A percentile compares a stretch with the other conserved stretches of the same genome.
Evolutionary conservation across 345 rosid species (phyloP).

Genomic region (Melastoma malabathricum): DNA sequence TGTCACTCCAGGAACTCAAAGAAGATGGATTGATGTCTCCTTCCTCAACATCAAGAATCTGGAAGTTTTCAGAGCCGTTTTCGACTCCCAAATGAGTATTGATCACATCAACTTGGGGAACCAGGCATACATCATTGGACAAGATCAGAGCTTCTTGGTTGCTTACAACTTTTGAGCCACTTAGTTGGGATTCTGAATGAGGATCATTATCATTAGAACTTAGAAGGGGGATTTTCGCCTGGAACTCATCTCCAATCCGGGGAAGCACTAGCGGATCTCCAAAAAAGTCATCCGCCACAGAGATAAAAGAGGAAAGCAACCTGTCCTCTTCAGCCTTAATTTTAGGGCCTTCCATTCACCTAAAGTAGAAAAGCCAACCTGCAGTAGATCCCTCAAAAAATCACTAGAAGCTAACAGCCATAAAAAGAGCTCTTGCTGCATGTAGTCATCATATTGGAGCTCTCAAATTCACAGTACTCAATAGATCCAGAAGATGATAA

Average conservation of each 20-base stretch:
- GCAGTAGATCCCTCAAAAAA: no score
- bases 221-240: conserved; percentile 34
- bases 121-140: no score
- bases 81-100: no score
- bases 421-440: no score
- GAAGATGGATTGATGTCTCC: conserved; percentile 22
- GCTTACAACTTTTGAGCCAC: conserved; percentile 2
- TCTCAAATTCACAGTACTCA: no score
- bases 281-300: conserved; percentile 9
- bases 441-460: no score
- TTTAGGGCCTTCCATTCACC: conserved; percentile 5
- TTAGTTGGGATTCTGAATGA: background rate
- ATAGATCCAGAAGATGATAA: no score
- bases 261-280: conserved; percentile 36
- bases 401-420: no score
- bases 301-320: background rate
- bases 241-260: conserved; percentile 41
- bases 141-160: conserved; percentile 3
- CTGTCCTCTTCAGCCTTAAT: conserved; percentile 1
- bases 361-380: background rate
- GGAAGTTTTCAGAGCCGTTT: conserved; percentile 3
- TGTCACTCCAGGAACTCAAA: conserved; percentile 17
- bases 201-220: conserved; percentile 9
- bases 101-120: no score
- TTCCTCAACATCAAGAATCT: background rate